Conservation (phyloP, 495 filamentous ascomycete genomes). For the Podospora pseudopauciseta region DNA sequence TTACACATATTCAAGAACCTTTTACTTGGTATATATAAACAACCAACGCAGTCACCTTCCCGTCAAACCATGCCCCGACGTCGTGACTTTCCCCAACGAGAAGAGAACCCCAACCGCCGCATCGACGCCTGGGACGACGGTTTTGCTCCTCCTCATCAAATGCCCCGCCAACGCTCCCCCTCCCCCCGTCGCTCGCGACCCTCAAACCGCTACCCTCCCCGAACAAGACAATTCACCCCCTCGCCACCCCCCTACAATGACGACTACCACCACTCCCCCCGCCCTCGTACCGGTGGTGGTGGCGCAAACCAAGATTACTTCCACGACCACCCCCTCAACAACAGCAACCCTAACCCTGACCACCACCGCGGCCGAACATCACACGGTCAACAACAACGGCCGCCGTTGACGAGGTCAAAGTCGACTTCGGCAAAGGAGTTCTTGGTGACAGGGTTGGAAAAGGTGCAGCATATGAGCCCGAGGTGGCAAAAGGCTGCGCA, state of each 20-base stretch:
- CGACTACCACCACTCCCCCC: neutral
- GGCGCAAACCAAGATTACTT: neutral
- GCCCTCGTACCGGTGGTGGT: neutral
- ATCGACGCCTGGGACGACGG: constrained; percentile 31
- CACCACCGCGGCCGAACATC: neutral
- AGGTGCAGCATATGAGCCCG: constrained; percentile 16
- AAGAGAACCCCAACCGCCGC: constrained; percentile 23
- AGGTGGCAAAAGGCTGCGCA: constrained; percentile 34
- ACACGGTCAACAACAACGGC: constrained; percentile 9
- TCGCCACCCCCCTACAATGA: constrained; percentile 8
- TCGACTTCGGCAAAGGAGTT: constrained; percentile 15
- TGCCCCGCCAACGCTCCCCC: constrained; percentile 8
- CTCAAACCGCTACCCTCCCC: neutral
- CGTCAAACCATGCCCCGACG: neutral
- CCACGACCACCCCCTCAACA: neutral
- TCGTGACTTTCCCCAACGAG: neutral
- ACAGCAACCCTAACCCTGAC: constrained; percentile 1
- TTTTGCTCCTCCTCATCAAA: constrained; percentile 9
- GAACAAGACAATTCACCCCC: neutral
- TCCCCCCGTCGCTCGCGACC: constrained; percentile 3
- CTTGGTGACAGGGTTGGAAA: constrained; percentile 2
- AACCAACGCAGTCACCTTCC: neutral
- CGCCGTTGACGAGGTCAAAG: constrained; percentile 20
- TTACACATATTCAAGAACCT: too few relatives aligned
- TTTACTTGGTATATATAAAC: neutral